These are phyloP conservation scores for Xerocomus amazonicus DNA, from an alignment of 1,284 basidiomycete species.

Conservation along the genomic window DNA sequence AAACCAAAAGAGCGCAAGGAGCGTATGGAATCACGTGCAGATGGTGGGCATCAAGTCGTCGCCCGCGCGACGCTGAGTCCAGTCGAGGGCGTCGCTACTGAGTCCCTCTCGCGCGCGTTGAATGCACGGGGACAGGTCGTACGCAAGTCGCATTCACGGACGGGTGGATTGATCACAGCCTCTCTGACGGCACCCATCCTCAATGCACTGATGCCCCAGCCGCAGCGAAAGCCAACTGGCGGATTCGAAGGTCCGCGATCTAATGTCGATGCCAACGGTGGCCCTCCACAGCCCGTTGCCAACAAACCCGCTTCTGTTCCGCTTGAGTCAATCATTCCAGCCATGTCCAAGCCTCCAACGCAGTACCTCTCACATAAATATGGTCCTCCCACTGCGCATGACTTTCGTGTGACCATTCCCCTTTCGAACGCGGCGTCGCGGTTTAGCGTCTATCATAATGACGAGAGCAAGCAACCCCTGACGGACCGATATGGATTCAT, in stretches of 20 bases:
- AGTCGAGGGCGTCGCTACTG: slow-evolving; percentile 38
- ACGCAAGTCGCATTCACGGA: slow-evolving; percentile 38
- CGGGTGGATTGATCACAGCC: slow-evolving; percentile 33
- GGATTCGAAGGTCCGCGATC: slow-evolving; percentile 29
- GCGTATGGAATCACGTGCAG: slow-evolving; percentile 20
- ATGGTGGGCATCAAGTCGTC: slow-evolving; percentile 32
- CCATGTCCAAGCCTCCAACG: slow-evolving; percentile 81
- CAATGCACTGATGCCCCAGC: slow-evolving; percentile 53
- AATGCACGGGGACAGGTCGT: slow-evolving; percentile 32
- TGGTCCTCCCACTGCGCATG: slow-evolving; percentile 60
- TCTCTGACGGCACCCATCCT: slow-evolving; percentile 54
- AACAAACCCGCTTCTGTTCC: slow-evolving; percentile 68
- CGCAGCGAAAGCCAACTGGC: slow-evolving; percentile 40
- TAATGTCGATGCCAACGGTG: slow-evolving; percentile 10
- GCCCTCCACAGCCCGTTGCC: slow-evolving; percentile 17
- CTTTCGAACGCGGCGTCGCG: slow-evolving; percentile 54
- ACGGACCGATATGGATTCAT: slow-evolving; percentile 96
- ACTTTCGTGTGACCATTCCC: slow-evolving; percentile 66
- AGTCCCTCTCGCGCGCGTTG: slow-evolving; percentile 44
- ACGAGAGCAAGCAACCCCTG: slow-evolving; percentile 60
- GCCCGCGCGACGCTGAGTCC: slow-evolving; percentile 41
- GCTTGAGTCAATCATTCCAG: slow-evolving; percentile 86
- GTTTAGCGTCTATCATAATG: slow-evolving; percentile 51
- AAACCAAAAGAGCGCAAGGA: slow-evolving; percentile 47
- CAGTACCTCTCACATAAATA: slow-evolving; percentile 75